Evolutionary conservation across 192 early-diverging fungal species (phyloP).

Genomic region (Lobosporangium transversale): DNA sequence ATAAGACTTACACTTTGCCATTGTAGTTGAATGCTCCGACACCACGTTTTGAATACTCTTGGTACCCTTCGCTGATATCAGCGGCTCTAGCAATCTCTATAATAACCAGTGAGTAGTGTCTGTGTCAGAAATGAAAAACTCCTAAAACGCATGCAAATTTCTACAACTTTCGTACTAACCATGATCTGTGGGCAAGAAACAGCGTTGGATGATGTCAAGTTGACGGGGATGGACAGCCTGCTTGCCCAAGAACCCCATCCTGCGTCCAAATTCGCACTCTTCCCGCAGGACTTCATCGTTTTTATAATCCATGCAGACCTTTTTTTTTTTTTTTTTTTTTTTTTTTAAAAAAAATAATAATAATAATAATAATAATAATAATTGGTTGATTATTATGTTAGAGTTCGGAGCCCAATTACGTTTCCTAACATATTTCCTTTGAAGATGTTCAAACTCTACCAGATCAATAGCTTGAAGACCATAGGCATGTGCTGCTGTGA

Average conservation of each 20-base stretch:
- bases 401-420: too few species aligned
- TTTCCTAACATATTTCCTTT: too few species aligned
- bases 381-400: not conserved
- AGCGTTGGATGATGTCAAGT: slow-evolving; percentile 81
- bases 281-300: slow-evolving; percentile 72
- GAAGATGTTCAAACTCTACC: slow-evolving; percentile 51
- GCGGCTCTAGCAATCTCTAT: slow-evolving; percentile 73
- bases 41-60: slow-evolving; percentile 71
- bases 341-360: not conserved
- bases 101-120: not conserved
- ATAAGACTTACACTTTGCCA: slow-evolving; percentile 82
- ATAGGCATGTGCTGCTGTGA: slow-evolving; percentile 83
- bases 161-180: too few species aligned
- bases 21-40: slow-evolving; percentile 92
- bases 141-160: too few species aligned
- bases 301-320: slow-evolving; percentile 91
- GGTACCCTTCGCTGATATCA: slow-evolving; percentile 77
- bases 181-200: slow-evolving; percentile 77
- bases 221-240: slow-evolving; percentile 96
- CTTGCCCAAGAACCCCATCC: slow-evolving; percentile 96
- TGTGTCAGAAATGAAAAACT: not conserved
- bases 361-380: not conserved
- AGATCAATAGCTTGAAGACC: slow-evolving; percentile 94
- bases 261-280: slow-evolving; percentile 85
- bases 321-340: not conserved